Evolutionary conservation across 2,329 filamentous ascomycete genomes (phyloP), one percentile per base, ranked within the genome.

Genomic region (Dactylella cylindrospora): DNA sequence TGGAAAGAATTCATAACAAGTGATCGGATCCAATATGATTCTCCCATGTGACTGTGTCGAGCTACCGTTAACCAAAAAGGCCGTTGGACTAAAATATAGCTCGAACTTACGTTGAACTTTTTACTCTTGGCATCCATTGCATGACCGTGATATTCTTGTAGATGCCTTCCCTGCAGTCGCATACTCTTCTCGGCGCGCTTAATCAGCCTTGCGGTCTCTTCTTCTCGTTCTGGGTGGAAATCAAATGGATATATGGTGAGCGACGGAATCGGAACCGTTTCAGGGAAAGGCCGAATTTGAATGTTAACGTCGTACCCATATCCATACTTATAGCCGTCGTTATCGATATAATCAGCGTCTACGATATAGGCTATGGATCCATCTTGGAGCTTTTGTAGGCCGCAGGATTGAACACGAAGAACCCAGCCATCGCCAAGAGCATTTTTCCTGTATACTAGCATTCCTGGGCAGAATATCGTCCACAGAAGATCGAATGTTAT

Each of bases 21-120:
- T 41, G 6, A 6, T 19, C 6, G 38, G 8, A 19, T 41, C 38
- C 7, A 41, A 6, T 6, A 41, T 41, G 5, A 41, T 26, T 5
- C 38, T 5, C 6, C 38, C 38, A 20, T 41, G 38, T 5, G 17
- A 8, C 38, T 41, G 12, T 7, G 6, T 26, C 6, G 17, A n/a
- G n/a, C 32, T 35, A 7, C 12, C 6, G 17, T 35, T 35, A 13
- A 13, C n/a, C 17, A 13, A 35, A 13, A 13, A 35, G 12, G 6
- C 17, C 17, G 32, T 6, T 13, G n/a, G n/a, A 7, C n/a, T 31
- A 31, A 13, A 31, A 31, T 8, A 31, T 8, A 13, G 28, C 28
- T 13, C 13, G 28, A 19, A 6, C 17, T 13, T 43, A 26, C 39
- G 4, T 43, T 43, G 39, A 43, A 43, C 19, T 43, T 43, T n/a